A percentile compares a stretch with the other conserved stretches of the same genome.
Evolutionary conservation across 192 early-diverging fungal species (phyloP).

Genomic region (Gaertneriomyces semiglobifer): DNA sequence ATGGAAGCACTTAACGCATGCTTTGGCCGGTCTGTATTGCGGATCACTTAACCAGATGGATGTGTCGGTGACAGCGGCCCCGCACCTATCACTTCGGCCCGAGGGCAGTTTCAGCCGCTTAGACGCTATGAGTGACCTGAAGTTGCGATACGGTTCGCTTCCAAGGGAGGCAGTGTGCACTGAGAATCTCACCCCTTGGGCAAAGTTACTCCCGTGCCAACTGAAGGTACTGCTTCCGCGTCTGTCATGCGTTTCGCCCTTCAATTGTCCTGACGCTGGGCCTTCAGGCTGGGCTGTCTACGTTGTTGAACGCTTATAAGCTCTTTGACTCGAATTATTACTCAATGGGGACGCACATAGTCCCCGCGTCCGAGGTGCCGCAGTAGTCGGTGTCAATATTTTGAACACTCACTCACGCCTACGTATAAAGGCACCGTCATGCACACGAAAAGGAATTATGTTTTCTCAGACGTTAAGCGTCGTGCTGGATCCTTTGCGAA

Average conservation of each 20-base stretch:
- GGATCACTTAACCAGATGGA: constrained; percentile 95
- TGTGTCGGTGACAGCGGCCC: constrained; percentile 62
- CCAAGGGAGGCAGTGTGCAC: constrained; percentile 95
- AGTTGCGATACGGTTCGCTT: constrained; percentile 72
- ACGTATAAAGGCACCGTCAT: constrained; percentile 38
- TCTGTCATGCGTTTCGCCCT: not conserved
- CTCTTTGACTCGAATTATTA: constrained; percentile 89
- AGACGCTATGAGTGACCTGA: not conserved
- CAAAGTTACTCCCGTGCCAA: constrained; percentile 93
- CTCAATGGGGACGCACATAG: constrained; percentile 78
- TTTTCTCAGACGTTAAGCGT: constrained; percentile 74
- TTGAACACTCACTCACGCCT: too few relatives aligned
- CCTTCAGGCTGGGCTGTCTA: constrained; percentile 74
- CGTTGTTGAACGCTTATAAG: constrained; percentile 84
- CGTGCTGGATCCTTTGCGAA: constrained; percentile 71
- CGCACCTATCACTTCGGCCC: constrained; percentile 48
- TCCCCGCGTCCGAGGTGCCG: constrained; percentile 43
- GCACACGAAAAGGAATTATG: constrained; percentile 50
- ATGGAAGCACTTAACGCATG: constrained; percentile 87
- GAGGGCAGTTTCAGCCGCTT: not conserved
- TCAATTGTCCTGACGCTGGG: not conserved
- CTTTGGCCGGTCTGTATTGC: constrained; percentile 91
- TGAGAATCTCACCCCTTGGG: constrained; percentile 97
- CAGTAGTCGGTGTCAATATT: too few relatives aligned
- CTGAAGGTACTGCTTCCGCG: constrained; percentile 50